Conservation (phyloP, 164 flowering plant species). For the Kingdonia uniflora region DNA sequence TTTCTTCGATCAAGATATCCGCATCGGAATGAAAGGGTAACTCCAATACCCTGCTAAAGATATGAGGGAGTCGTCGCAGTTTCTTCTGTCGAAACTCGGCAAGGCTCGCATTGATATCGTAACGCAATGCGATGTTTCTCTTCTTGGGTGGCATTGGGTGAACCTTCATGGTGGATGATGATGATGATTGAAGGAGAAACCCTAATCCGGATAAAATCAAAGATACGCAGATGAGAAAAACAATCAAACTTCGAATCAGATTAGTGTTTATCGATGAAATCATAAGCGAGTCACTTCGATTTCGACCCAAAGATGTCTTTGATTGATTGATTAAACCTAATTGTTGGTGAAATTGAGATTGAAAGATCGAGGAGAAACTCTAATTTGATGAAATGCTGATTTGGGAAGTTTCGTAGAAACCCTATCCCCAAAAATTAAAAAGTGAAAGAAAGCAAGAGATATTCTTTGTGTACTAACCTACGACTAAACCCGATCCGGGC, state of each 20-base stretch:
- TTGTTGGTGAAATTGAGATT: not conserved
- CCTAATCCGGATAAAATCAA: not conserved
- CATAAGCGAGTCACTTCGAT: not conserved
- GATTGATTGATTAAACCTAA: not conserved
- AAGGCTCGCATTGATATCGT: constrained; percentile 19
- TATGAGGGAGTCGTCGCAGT: constrained; percentile 72
- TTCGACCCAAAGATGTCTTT: not conserved
- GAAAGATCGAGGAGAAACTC: not conserved
- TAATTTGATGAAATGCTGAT: not conserved
- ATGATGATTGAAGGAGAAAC: not conserved
- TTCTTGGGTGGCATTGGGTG: constrained; percentile 46
- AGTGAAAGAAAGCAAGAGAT: not conserved
- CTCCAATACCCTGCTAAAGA: constrained; percentile 66
- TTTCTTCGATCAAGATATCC: constrained; percentile 55
- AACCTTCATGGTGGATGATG: constrained; percentile 23
- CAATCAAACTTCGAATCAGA: constrained; percentile 3
- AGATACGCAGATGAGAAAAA: constrained; percentile 3
- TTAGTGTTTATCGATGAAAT: not conserved
- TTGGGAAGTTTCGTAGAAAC: constrained; percentile 1
- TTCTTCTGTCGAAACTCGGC: constrained; percentile 31
- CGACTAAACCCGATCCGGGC: no score
- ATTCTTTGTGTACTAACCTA: no score
- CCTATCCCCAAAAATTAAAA: constrained; percentile 6
- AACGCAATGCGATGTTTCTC: constrained; percentile 40
- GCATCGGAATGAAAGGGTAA: constrained; percentile 69